Evolutionary conservation across 495 filamentous ascomycete species (phyloP).

Genomic region (Neurospora sp.): DNA sequence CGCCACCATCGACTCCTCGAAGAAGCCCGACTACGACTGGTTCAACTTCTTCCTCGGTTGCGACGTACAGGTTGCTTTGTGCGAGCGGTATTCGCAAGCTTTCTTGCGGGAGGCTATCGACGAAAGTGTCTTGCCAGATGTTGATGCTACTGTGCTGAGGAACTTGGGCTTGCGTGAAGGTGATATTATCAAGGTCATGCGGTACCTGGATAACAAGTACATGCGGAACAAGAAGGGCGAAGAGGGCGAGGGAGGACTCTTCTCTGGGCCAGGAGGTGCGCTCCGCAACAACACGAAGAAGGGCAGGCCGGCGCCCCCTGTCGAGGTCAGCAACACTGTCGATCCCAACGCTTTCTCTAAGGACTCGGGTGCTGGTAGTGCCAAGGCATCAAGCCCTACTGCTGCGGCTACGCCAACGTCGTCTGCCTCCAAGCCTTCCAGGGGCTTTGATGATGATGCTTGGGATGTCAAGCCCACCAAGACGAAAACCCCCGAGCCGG

Average conservation of each 20-base stretch:
- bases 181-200: constrained; percentile 91
- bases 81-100: constrained; percentile 84
- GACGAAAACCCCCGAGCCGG: constrained; percentile 33
- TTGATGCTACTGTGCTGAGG: constrained; percentile 69
- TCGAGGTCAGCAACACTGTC: constrained; percentile 75
- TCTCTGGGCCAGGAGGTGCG: constrained; percentile 81
- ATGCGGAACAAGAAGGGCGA: constrained; percentile 58
- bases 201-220: constrained; percentile 74
- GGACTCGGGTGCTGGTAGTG: constrained; percentile 26
- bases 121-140: constrained; percentile 78
- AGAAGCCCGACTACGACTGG: constrained; percentile 84
- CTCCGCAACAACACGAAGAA: constrained; percentile 94
- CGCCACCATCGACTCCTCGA: constrained; percentile 41
- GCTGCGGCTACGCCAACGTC: constrained; percentile 30
- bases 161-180: constrained; percentile 88
- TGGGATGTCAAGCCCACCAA: constrained; percentile 96
- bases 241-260: constrained; percentile 64
- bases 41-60: constrained; percentile 95
- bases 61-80: constrained; percentile 82
- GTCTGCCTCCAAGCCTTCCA: constrained; percentile 38
- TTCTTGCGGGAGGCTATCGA: constrained; percentile 92
- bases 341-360: constrained; percentile 74
- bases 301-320: constrained; percentile 72
- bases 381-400: constrained; percentile 33
- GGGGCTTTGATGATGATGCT: constrained; percentile 92